Evolutionary conservation across 352 stramenopile species (phyloP).

Genomic region (Globisporangium radiosum): DNA sequence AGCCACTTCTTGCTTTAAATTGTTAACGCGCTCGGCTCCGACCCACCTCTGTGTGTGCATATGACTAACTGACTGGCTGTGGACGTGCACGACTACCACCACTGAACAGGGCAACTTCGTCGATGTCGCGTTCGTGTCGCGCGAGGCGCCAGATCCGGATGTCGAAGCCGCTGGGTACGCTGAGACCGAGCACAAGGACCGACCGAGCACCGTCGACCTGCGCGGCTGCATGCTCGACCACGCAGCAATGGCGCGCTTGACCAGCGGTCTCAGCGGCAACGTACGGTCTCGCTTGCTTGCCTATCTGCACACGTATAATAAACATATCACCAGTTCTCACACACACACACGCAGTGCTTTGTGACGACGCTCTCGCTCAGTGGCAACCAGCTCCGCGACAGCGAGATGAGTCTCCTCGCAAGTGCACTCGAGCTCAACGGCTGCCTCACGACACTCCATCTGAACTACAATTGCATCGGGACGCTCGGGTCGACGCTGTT

Average conservation of each 20-base stretch:
- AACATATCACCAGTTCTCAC: neutral
- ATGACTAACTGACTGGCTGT: neutral
- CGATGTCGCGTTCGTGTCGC: slow-evolving; percentile 13
- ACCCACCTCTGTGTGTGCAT: no score
- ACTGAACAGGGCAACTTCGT: slow-evolving; percentile 25
- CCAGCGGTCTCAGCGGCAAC: slow-evolving; percentile 37
- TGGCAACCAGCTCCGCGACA: slow-evolving; percentile 61
- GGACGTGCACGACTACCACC: no score
- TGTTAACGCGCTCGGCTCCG: no score
- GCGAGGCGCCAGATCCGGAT: slow-evolving; percentile 3
- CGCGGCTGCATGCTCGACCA: slow-evolving; percentile 46
- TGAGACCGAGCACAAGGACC: slow-evolving; percentile 2
- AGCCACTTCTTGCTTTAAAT: neutral
- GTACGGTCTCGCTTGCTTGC: slow-evolving; percentile 20
- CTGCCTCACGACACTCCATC: slow-evolving; percentile 40
- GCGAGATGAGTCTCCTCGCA: slow-evolving; percentile 38
- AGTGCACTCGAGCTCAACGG: slow-evolving; percentile 48
- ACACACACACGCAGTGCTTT: slow-evolving; percentile 29
- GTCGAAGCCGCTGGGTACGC: slow-evolving; percentile 4
- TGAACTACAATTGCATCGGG: slow-evolving; percentile 69
- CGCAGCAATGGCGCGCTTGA: slow-evolving; percentile 34
- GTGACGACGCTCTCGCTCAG: slow-evolving; percentile 49
- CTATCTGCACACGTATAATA: neutral
- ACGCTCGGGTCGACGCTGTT: slow-evolving; percentile 45
- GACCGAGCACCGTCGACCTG: slow-evolving; percentile 28